Conservation (phyloP, 768 basidiomycete genomes). For the Lentinula lateritia region DNA sequence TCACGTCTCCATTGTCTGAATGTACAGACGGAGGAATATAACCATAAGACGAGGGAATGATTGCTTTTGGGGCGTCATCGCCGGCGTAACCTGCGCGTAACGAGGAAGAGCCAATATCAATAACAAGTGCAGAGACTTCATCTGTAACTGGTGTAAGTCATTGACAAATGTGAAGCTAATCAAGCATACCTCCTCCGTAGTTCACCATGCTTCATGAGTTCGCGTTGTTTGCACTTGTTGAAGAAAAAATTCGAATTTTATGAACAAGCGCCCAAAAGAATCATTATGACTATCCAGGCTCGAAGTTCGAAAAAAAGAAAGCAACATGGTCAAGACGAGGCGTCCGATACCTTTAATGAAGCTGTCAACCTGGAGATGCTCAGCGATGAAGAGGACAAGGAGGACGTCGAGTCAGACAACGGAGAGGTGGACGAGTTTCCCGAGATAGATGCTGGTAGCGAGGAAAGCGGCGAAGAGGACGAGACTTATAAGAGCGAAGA, state of each 20-base stretch:
- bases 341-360: conserved; percentile 25
- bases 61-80: conserved; percentile 90
- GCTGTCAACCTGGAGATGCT: conserved; percentile 60
- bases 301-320: conserved; percentile 52
- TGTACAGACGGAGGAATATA: conserved; percentile 33
- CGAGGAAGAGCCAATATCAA: conserved; percentile 90
- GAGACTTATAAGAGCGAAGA: conserved; percentile 30
- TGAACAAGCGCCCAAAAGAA: neutral
- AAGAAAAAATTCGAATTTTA: neutral
- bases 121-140: conserved; percentile 93
- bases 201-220: conserved; percentile 54
- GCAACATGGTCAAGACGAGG: conserved; percentile 36
- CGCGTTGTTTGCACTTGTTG: neutral
- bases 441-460: conserved; percentile 53
- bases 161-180: neutral
- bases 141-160: conserved; percentile 39
- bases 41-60: conserved; percentile 87
- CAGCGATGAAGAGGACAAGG: conserved; percentile 63
- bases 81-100: conserved; percentile 96
- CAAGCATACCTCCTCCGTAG: conserved; percentile 69
- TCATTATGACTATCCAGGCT: neutral
- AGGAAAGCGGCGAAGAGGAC: conserved; percentile 40
- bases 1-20: conserved; percentile 40
- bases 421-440: conserved; percentile 72
- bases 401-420: conserved; percentile 44